These are phyloP conservation scores for Sequoia sempervirens DNA, from an alignment of 75 land plant genomes.

Conservation along the genomic window DNA sequence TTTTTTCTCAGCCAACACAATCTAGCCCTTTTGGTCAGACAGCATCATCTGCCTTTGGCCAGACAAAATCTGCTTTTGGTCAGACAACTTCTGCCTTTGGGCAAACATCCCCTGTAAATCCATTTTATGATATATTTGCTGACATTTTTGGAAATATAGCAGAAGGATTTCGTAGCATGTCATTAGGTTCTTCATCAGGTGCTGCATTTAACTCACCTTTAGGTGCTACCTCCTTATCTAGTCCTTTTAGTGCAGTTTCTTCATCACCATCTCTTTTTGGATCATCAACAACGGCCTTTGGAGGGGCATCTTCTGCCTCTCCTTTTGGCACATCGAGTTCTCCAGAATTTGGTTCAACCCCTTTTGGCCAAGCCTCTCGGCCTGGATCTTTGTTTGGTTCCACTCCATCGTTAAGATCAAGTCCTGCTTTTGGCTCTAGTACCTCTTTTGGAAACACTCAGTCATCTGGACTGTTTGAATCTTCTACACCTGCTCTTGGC, in stretches of 20 bases:
- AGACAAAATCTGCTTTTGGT: slow-evolving; percentile 31
- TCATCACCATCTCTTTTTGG: slow-evolving; percentile 44
- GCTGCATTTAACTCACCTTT: slow-evolving; percentile 45
- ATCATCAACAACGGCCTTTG: slow-evolving; percentile 38
- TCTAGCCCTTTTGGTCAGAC: slow-evolving; percentile 38
- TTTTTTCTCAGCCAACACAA: slow-evolving; percentile 38
- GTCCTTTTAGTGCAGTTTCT: too few species aligned
- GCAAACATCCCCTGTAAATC: slow-evolving; percentile 37
- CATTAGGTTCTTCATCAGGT: slow-evolving; percentile 33
- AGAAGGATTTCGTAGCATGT: slow-evolving; percentile 31
- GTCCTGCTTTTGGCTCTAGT: slow-evolving; percentile 51
- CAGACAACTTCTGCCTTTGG: slow-evolving; percentile 35
- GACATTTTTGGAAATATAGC: slow-evolving; percentile 50
- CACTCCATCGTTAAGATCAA: slow-evolving; percentile 32
- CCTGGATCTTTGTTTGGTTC: slow-evolving; percentile 47
- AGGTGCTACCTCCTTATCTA: too few species aligned
- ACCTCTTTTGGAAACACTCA: slow-evolving; percentile 60
- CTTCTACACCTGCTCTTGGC: slow-evolving; percentile 51
- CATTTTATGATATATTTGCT: slow-evolving; percentile 43
- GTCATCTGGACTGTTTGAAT: slow-evolving; percentile 54
- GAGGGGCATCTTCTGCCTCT: slow-evolving; percentile 31
- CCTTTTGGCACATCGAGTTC: slow-evolving; percentile 38
- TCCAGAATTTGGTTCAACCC: slow-evolving; percentile 43
- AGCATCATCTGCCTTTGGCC: too few species aligned
- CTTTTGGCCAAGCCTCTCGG: slow-evolving; percentile 11